Evolutionary conservation across 2,329 filamentous ascomycete genomes (phyloP).

Genomic region (Neocucurbitaria cava): DNA sequence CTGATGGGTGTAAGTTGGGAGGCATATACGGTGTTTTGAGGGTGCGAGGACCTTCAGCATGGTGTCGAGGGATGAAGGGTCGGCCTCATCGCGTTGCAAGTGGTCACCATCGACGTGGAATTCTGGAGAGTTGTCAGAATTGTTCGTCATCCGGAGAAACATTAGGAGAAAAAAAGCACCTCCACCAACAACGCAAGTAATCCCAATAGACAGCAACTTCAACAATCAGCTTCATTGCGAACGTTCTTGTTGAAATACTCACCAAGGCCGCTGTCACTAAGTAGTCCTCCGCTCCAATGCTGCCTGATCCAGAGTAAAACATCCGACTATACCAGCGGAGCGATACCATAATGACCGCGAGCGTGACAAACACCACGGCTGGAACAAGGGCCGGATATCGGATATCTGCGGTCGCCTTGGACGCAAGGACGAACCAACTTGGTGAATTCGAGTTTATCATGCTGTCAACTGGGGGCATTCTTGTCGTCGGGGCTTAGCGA

Average conservation of each 20-base stretch:
- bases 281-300: slow-evolving; percentile 33
- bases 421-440: slow-evolving; percentile 32
- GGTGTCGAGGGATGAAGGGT: slow-evolving; percentile 6
- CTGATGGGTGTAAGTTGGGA: slow-evolving; percentile 17
- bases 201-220: slow-evolving; percentile 36
- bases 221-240: no score
- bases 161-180: slow-evolving; percentile 15
- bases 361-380: slow-evolving; percentile 29
- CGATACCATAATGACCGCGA: slow-evolving; percentile 30
- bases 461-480: no score
- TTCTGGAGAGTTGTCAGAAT: slow-evolving; percentile 12
- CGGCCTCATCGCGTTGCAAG: background rate
- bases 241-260: slow-evolving; percentile 5
- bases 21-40: background rate
- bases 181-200: slow-evolving; percentile 33
- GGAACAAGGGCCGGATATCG: slow-evolving; percentile 31
- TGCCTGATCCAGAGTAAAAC: slow-evolving; percentile 15
- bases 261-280: slow-evolving; percentile 36
- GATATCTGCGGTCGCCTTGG: slow-evolving; percentile 31
- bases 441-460: slow-evolving; percentile 26
- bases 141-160: background rate
- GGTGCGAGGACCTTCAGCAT: slow-evolving; percentile 26
- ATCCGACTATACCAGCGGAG: slow-evolving; percentile 40
- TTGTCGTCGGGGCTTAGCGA: no score
- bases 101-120: slow-evolving; percentile 6